These are phyloP conservation scores for Suillus tomentosus DNA, from an alignment of 768 basidiomycete genomes.

Conservation along the genomic window DNA sequence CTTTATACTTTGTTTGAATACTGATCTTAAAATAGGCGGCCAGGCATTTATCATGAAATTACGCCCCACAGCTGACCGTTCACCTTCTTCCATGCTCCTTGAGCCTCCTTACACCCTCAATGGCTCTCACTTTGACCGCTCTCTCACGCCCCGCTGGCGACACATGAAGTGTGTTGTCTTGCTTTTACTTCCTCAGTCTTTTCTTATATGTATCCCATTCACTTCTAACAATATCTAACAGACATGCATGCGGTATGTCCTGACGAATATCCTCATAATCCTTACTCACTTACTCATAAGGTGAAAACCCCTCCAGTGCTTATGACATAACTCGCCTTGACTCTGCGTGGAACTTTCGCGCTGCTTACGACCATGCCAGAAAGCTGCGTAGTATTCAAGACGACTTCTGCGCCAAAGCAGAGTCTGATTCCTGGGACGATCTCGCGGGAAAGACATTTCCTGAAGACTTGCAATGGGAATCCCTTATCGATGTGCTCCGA, in stretches of 20 bases:
- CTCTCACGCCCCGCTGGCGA: conserved; percentile 27
- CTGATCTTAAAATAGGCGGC: conserved; percentile 36
- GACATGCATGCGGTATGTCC: conserved; percentile 44
- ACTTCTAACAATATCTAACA: conserved; percentile 13
- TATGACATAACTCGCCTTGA: conserved; percentile 72
- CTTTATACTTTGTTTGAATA: neutral
- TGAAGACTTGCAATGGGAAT: conserved; percentile 73
- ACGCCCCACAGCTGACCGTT: conserved; percentile 46
- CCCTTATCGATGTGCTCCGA: conserved; percentile 74
- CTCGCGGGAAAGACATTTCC: conserved; percentile 45
- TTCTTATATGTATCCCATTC: neutral
- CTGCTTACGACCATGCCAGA: conserved; percentile 75
- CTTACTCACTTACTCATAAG: conserved; percentile 11
- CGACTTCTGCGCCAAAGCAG: conserved; percentile 63
- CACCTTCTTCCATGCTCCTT: conserved; percentile 47
- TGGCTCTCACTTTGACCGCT: conserved; percentile 20
- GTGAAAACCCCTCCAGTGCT: conserved; percentile 36
- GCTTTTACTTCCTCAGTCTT: neutral
- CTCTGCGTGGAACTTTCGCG: conserved; percentile 71
- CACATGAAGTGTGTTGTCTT: conserved; percentile 28
- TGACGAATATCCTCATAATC: neutral
- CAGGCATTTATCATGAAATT: conserved; percentile 56
- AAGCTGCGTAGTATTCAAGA: conserved; percentile 72
- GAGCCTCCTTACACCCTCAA: conserved; percentile 51
- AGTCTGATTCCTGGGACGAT: conserved; percentile 43